Base-by-base conservation (phyloP, 2,329 filamentous ascomycete genomes). In the Cladosporium sp. region DNA sequence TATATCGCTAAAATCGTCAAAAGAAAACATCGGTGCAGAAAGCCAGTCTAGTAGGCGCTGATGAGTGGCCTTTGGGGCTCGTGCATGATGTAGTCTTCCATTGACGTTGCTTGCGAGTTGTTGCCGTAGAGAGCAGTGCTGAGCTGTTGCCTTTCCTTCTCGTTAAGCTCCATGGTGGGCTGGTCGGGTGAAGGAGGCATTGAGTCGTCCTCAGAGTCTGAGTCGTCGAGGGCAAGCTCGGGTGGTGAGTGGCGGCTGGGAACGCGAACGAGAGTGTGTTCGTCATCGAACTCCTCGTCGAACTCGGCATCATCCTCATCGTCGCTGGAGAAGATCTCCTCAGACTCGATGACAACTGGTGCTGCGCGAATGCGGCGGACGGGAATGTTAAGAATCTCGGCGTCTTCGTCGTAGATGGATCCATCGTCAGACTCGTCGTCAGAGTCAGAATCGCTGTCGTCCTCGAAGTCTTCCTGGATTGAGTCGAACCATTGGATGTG, bases 401-500 rank as follows among this genome's bases (percentile, higher is more conserved):
- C 79, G 68, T 83, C 81, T 65, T 84, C 82, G 65, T 85, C 84
- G 70, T 84, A 84, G 73, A 81, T 78, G 10, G 79, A 82, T 67
- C 85, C 84, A 16, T 83, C 86, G 63, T 86, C 84, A 43, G 69
- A 70, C 53, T 77, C 76, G 43, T 67, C 58, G 70, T 83, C 81
- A 48, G 79, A 81, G 66, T 77, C 75, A 23, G 73, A 74, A 65
- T 79, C 77, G 75, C 78, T 66, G 70, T 83, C 82, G 69, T 86
- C 85, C 70, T 92, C 89, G 67, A 92, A 88, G 76, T 91, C 89
- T 79, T 93, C 91, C 67, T 86, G 84, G 69, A 93, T 86, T 64
- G 86, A 84, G 78, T 96, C 91, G 75, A 91, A 91, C 92, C 92
- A 97, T 84, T 94, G 90, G 72, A 96, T 88, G 81, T 91, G 91